Evolutionary conservation across 306 rosid genomes (phyloP).

Genomic region (Lagenaria siceraria): DNA sequence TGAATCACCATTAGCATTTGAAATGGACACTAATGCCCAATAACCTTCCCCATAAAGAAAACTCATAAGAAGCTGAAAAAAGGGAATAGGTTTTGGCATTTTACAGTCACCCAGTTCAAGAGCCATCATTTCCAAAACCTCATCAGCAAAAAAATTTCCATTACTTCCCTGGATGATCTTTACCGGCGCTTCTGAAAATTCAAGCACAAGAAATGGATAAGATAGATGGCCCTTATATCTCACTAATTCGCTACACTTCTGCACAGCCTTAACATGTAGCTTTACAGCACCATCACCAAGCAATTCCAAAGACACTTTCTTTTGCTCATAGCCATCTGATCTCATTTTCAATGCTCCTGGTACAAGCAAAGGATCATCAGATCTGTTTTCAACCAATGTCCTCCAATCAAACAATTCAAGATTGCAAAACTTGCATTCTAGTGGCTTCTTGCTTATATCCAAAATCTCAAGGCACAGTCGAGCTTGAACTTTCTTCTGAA

Average conservation of each 20-base stretch:
- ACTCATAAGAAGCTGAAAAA: background rate
- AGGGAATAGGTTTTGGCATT: background rate
- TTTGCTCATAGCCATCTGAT: background rate
- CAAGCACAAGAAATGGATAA: background rate
- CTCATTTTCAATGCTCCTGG: background rate
- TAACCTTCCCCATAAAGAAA: background rate
- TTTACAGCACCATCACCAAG: background rate
- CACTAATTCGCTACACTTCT: background rate
- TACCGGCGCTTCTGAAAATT: background rate
- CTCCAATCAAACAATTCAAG: background rate
- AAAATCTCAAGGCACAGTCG: background rate
- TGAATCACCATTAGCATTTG: background rate
- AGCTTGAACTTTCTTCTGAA: background rate
- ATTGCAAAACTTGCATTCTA: background rate
- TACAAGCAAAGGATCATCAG: background rate
- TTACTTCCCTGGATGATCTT: background rate
- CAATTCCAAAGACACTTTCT: background rate
- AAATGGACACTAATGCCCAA: background rate
- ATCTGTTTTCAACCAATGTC: background rate
- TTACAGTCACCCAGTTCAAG: background rate
- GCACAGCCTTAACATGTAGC: background rate
- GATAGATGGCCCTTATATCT: background rate
- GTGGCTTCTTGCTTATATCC: background rate
- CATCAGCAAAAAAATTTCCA: background rate
- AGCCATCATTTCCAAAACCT: background rate